A percentile compares a stretch with the other conserved stretches of the same genome.
These are phyloP conservation scores for Claviceps fusiformis DNA, from an alignment of 2,329 filamentous ascomycete genomes.

Conservation along the genomic window DNA sequence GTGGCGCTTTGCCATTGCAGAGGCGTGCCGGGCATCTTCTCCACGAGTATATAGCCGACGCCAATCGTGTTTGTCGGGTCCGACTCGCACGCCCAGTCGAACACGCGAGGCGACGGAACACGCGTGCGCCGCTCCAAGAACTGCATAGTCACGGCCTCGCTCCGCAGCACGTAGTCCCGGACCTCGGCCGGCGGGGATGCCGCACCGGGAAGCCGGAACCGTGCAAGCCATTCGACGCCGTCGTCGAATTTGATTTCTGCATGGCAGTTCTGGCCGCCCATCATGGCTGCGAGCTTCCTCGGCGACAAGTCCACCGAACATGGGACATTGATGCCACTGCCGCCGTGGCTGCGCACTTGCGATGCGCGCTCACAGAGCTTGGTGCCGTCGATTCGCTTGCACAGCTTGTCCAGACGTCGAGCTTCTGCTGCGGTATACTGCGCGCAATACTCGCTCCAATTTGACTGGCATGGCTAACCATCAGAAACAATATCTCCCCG, in stretches of 20 bases:
- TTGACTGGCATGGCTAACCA: too few relatives aligned
- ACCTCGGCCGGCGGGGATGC: background rate
- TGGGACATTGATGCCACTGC: background rate
- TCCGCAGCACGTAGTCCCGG: conserved; percentile 7
- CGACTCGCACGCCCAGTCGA: conserved; percentile 19
- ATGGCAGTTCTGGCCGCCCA: conserved; percentile 16
- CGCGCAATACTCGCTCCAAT: background rate
- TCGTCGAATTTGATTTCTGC: conserved; percentile 16
- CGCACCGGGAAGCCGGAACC: background rate
- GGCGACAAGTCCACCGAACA: conserved; percentile 11
- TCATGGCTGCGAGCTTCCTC: conserved; percentile 12
- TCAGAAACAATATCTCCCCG: too few relatives aligned
- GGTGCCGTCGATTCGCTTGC: background rate
- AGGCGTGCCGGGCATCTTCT: conserved; percentile 23
- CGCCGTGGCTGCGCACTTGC: background rate
- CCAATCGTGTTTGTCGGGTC: conserved; percentile 19
- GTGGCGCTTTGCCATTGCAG: conserved; percentile 21
- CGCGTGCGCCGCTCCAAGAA: conserved; percentile 11
- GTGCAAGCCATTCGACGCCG: conserved; percentile 4
- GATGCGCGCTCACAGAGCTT: background rate
- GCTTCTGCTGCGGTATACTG: background rate
- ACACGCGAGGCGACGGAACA: conserved; percentile 21
- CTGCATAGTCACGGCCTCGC: conserved; percentile 14
- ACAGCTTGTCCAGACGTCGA: background rate
- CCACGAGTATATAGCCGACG: conserved; percentile 27